Evolutionary conservation across 2,329 filamentous ascomycete species (phyloP).

Genomic region (Karstenula rhodostoma): DNA sequence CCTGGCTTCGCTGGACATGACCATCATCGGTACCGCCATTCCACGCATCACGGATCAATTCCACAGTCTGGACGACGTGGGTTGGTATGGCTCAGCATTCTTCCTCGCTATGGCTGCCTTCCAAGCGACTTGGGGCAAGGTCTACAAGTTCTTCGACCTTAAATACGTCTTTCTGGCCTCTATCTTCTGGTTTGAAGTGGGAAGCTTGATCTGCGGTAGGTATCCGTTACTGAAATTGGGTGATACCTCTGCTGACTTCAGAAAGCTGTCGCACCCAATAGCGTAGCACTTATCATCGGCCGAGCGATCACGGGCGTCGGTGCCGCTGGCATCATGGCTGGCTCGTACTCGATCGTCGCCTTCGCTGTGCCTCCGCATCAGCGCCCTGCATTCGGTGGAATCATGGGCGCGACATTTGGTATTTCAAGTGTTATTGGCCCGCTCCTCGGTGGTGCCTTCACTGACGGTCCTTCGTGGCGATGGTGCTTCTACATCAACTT

Average conservation of each 20-base stretch:
- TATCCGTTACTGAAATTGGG: too few species aligned
- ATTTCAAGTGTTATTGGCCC: conserved; percentile 54
- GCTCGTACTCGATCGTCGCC: conserved; percentile 40
- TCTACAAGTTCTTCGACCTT: too few species aligned
- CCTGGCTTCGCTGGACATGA: conserved; percentile 16
- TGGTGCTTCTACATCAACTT: conserved; percentile 51
- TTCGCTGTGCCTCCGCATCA: too few species aligned
- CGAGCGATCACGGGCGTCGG: conserved; percentile 26
- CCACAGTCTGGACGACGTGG: conserved; percentile 30
- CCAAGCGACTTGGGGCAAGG: background rate
- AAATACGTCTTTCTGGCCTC: background rate
- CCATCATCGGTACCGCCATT: conserved; percentile 38
- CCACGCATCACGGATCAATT: conserved; percentile 40
- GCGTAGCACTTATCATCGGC: conserved; percentile 23
- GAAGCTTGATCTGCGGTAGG: conserved; percentile 26
- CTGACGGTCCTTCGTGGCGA: conserved; percentile 52
- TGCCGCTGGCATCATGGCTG: conserved; percentile 48
- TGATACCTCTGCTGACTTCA: too few species aligned
- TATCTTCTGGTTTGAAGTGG: conserved; percentile 21
- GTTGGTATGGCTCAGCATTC: conserved; percentile 28
- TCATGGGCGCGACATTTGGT: conserved; percentile 53
- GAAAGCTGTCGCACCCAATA: conserved; percentile 24
- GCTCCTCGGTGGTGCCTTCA: conserved; percentile 28
- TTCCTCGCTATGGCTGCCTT: background rate
- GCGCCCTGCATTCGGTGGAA: conserved; percentile 4